Evolutionary conservation across 805 yeast species (phyloP).

Genomic region (Yarrowia yakushimensis): DNA sequence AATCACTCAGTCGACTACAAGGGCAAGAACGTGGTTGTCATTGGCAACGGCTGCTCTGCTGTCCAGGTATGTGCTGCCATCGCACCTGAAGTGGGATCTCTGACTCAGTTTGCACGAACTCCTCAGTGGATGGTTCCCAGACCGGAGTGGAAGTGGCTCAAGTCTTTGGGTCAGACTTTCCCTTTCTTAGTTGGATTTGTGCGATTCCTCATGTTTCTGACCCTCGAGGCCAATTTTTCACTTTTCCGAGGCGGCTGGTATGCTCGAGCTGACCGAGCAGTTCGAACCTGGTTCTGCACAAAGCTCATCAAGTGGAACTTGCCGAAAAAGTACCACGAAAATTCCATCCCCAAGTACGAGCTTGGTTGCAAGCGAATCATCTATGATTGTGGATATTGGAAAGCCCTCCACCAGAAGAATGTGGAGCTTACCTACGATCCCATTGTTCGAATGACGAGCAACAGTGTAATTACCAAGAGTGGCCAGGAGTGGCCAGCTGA

Average conservation of each 20-base stretch:
- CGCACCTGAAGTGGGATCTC: conserved; percentile 26
- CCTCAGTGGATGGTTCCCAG: conserved; percentile 29
- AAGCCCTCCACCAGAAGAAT: conserved; percentile 25
- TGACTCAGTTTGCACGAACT: conserved; percentile 29
- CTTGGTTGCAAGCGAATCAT: conserved; percentile 29
- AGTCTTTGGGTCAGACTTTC: neutral
- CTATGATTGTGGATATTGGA: conserved; percentile 28
- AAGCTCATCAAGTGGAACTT: neutral
- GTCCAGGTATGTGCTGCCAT: conserved; percentile 29
- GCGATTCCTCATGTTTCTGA: conserved; percentile 26
- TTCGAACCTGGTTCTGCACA: conserved; percentile 1
- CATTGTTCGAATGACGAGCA: conserved; percentile 24
- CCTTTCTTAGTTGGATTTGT: conserved; percentile 15
- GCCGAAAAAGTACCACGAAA: conserved; percentile 7
- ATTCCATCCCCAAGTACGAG: conserved; percentile 27
- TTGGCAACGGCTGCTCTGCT: conserved; percentile 31
- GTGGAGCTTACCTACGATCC: conserved; percentile 26
- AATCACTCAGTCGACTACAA: conserved; percentile 21
- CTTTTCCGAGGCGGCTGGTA: conserved; percentile 25
- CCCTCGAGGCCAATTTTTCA: conserved; percentile 24
- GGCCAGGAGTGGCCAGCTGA: conserved; percentile 29
- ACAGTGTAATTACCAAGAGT: conserved; percentile 26
- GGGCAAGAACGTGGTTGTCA: conserved; percentile 29
- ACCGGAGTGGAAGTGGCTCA: conserved; percentile 17
- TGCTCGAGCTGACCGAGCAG: neutral